phyloP scores from a whole-genome alignment of 2,329 filamentous ascomycete species.

The Orbilia ellipsospora region DNA sequence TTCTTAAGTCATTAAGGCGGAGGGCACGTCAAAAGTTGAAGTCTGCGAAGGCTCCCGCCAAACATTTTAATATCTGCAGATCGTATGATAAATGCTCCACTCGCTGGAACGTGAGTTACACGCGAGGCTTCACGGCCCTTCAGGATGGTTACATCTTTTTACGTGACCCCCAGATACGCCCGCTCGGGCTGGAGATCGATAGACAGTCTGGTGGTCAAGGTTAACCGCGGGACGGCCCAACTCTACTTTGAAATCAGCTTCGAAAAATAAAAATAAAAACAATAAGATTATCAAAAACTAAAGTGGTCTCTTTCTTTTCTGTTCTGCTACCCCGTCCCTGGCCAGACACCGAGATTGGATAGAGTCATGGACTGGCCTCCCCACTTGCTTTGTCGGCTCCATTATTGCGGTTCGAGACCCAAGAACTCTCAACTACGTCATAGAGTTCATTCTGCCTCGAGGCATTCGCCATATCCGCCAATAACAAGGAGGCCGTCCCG shows the following conservation, averaged over 20 bases:
- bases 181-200: no score
- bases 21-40: not conserved
- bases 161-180: not conserved
- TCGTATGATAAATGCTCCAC: conserved; percentile 26
- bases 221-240: no score
- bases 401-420: conserved; percentile 23
- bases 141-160: not conserved
- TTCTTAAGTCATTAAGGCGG: not conserved
- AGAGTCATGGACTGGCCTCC: conserved; percentile 10
- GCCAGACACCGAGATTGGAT: not conserved
- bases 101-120: conserved; percentile 47
- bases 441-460: conserved; percentile 5
- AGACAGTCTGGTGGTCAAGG: no score
- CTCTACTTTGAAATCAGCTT: no score
- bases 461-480: conserved; percentile 30
- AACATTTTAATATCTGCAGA: conserved; percentile 46
- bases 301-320: no score
- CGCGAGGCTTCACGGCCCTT: conserved; percentile 22
- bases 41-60: conserved; percentile 40
- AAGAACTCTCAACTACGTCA: conserved; percentile 42
- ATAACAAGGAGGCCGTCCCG: conserved; percentile 53
- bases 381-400: conserved; percentile 44
- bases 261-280: no score
- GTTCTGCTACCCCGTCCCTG: no score
- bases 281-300: no score